Base-by-base conservation (phyloP, 1,139 yeast genomes). In the Lodderomyces oxycetoniae region DNA sequence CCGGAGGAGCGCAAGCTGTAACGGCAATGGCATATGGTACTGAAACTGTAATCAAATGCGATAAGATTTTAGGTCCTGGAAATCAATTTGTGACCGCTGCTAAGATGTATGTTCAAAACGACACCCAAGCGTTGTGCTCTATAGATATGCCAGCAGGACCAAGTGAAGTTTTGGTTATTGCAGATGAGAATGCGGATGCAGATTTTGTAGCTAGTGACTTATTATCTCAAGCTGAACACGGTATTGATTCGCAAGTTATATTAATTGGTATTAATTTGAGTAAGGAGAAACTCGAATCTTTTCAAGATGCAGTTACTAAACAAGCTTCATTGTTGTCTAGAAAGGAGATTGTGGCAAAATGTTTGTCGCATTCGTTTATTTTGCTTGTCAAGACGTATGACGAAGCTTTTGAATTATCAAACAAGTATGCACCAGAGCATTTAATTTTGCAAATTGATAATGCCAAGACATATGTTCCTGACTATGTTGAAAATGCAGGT, bases 101-200 rank as follows among this genome's bases (percentile, higher is more conserved):
- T 28, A 91, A 91, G 68, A 93, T 93, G 98, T 69, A 84, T 55
- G 94, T 93, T 30, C 93, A 89, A 50, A 93, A 93, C 55, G 98
- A 91, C 54, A 86, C 96, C 3, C 84, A 81, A 47, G 97, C 98
- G 2, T 67, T 88, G 48, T 93, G 96, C 53, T 84, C 95, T 22
- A 93, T 91, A 48, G 99, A 91, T 59, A 89, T 91, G 97, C 99
- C 99, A 31, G 99, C 99, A 16, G 99, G 99, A 4, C 99, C 99
- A 17, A 84, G 95, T 35, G 99, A 91, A 62, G 99, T 91, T 11
- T 71, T 91, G 43, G 97, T 91, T 12, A 71, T 91, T 49, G 95
- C 96, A 29, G 99, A 91, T 57, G 73, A 69, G 39, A 55, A 74
- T 32, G 87, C 97, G 4, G 95, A 87, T 59, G 89, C 95, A 11